Evolutionary conservation across 768 basidiomycete genomes (phyloP).

Genomic region (Tricholoma sp.): DNA sequence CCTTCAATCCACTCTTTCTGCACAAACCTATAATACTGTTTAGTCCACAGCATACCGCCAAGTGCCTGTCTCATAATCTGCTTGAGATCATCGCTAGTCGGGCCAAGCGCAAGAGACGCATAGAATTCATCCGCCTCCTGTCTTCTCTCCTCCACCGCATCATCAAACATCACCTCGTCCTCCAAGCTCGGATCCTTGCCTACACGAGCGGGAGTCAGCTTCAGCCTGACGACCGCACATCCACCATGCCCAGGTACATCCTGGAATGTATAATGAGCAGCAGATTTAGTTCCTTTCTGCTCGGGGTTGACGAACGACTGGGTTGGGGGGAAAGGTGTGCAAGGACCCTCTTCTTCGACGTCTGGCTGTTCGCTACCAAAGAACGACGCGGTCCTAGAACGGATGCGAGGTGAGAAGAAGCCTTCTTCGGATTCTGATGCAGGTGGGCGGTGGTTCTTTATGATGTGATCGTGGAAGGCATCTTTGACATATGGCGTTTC

Average conservation of each 20-base stretch:
- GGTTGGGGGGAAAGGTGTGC: constrained; percentile 52
- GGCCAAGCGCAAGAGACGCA: constrained; percentile 68
- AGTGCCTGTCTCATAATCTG: constrained; percentile 97
- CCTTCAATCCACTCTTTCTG: constrained; percentile 97
- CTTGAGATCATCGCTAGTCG: constrained; percentile 87
- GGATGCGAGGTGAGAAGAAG: constrained; percentile 46
- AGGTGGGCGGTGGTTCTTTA: constrained; percentile 75
- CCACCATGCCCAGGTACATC: constrained; percentile 90
- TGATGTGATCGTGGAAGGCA: constrained; percentile 97
- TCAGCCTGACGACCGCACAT: constrained; percentile 91
- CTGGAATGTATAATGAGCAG: constrained; percentile 83
- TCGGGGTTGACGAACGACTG: constrained; percentile 79
- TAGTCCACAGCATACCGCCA: constrained; percentile 97
- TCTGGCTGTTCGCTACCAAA: constrained; percentile 34
- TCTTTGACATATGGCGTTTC: constrained; percentile 85
- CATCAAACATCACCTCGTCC: constrained; percentile 89
- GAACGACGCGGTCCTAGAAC: constrained; percentile 42
- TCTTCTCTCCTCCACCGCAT: constrained; percentile 82
- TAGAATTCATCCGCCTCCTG: constrained; percentile 98
- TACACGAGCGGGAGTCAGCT: constrained; percentile 75
- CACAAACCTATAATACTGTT: constrained; percentile 95
- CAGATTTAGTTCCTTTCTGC: constrained; percentile 86
- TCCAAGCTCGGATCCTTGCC: constrained; percentile 76
- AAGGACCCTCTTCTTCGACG: constrained; percentile 47
- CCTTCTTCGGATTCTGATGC: constrained; percentile 35